These are phyloP conservation scores for Hypoxylon sp. DNA, from an alignment of 2,329 filamentous ascomycete genomes.

Conservation along the genomic window DNA sequence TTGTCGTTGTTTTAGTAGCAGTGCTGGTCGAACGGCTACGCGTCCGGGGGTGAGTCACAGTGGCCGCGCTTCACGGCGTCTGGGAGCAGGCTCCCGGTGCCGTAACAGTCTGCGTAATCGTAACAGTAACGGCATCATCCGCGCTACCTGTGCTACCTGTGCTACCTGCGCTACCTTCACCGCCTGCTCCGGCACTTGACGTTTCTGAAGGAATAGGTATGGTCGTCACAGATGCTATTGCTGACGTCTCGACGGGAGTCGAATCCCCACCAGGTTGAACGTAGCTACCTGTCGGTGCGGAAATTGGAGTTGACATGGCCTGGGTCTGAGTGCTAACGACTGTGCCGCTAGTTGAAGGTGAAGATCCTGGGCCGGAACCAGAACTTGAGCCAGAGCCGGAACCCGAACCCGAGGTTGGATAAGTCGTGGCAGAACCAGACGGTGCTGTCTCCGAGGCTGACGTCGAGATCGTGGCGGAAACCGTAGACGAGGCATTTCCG, in stretches of 20 bases:
- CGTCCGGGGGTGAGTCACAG: constrained; percentile 23
- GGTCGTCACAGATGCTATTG: constrained; percentile 31
- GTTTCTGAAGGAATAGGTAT: constrained; percentile 38
- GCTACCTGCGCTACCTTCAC: constrained; percentile 11
- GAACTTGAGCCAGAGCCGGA: constrained; percentile 23
- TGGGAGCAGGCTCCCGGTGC: constrained; percentile 46
- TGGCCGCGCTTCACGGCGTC: constrained; percentile 43
- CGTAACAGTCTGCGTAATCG: constrained; percentile 51
- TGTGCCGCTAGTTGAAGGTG: constrained; percentile 24
- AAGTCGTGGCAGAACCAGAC: constrained; percentile 8
- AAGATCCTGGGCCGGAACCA: constrained; percentile 17
- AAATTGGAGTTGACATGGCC: constrained; percentile 24
- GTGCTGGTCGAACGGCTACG: constrained; percentile 37
- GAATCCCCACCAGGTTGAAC: constrained; percentile 43
- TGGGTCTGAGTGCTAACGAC: constrained; percentile 31
- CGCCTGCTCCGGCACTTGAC: constrained; percentile 16
- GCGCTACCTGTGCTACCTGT: constrained; percentile 12
- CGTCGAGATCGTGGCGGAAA: constrained; percentile 22
- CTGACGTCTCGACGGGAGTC: constrained; percentile 29
- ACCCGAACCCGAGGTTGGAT: constrained; percentile 24
- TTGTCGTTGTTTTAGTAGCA: constrained; percentile 28
- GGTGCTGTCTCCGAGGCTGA: constrained; percentile 19
- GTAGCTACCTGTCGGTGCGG: constrained; percentile 44
- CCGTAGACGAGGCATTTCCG: constrained; percentile 24
- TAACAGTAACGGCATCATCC: constrained; percentile 43